Evolutionary conservation across 2,329 filamentous ascomycete species (phyloP), one percentile per base, ranked within the genome.

Genomic region (Fusarium tanahbumbuense): DNA sequence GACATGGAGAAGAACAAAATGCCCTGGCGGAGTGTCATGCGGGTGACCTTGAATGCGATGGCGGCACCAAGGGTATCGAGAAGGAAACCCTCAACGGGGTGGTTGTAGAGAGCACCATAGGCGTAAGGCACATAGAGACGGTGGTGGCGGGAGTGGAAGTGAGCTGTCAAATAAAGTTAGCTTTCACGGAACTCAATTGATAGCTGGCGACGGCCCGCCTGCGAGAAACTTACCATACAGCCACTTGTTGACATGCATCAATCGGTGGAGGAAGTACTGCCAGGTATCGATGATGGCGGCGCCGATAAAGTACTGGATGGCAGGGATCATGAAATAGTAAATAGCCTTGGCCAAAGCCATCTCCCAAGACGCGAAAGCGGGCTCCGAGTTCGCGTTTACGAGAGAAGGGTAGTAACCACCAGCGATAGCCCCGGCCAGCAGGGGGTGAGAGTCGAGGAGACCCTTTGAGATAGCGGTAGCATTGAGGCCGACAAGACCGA

Each of bases 221-320:
- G 30, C 13, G 37, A 23, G 32, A 45, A 61, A 87, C 92, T 81
- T 85, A 96, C 93, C 92, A 85, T 98, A 98, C 74, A 99, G 87
- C 92, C 93, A 98, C 81, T 93, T 94, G 84, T 98, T 98, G 84
- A 96, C 86, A 82, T 99, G 96, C 96, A 99, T 99, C 61, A 92
- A 88, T 41, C 96, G 93, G 81, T 99, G 96, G 75, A 95, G 87
- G 82, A 98, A 97, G 83, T 99, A 99, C 79, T 99, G 95, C 96
- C 96, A 99, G 46, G 94, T 96, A 81, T 99, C 96, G 73, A 98
- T 88, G 71, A 97, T 85, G 70, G 88, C 82, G 64, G 95, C 87
- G 25, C 91, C 96, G 52, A 92, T 76, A 61, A 88, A 82, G 77
- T 97, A 92, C 79, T 98, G 95, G 50, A 95, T 58, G 5, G 83